Conservation (phyloP, 2,329 filamentous ascomycete species). For the Aspergillus sp. region DNA sequence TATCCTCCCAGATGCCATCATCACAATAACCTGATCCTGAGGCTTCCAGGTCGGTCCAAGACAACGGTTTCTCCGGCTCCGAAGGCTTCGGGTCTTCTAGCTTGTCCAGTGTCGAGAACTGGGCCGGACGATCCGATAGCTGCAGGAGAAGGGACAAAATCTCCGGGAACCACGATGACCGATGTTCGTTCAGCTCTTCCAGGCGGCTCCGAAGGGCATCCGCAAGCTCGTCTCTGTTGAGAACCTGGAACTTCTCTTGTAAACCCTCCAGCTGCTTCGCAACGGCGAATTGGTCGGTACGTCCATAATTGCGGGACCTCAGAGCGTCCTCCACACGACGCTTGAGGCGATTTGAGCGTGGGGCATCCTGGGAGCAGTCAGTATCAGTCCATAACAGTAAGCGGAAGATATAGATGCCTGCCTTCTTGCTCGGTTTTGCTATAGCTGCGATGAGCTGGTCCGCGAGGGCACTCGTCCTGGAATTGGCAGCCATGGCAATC, state of each 20-base stretch:
- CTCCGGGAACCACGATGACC: constrained; percentile 65
- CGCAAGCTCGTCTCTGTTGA: constrained; percentile 69
- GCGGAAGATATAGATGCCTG: constrained; percentile 20
- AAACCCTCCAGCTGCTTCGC: constrained; percentile 57
- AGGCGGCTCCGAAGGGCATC: constrained; percentile 56
- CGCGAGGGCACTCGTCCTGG: constrained; percentile 53
- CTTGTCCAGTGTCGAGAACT: constrained; percentile 56
- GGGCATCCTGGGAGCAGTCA: constrained; percentile 17
- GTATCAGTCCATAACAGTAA: constrained; percentile 3
- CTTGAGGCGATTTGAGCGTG: constrained; percentile 21
- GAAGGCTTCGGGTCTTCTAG: constrained; percentile 48
- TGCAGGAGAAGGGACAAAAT: constrained; percentile 67
- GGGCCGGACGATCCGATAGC: constrained; percentile 69
- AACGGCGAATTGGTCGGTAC: constrained; percentile 69
- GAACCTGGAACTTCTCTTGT: constrained; percentile 76
- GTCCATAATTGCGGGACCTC: constrained; percentile 42
- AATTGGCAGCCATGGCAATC: constrained; percentile 58
- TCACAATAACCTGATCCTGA: constrained; percentile 60
- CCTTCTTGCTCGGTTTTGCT: constrained; percentile 42
- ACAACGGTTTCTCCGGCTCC: constrained; percentile 44
- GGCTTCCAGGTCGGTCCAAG: constrained; percentile 69
- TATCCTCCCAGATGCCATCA: constrained; percentile 34
- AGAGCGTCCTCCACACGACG: constrained; percentile 24
- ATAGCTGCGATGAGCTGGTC: constrained; percentile 62
- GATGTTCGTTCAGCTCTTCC: constrained; percentile 46